Base-by-base conservation (phyloP, 1,284 basidiomycete genomes). In the Rhizopogon parksii region DNA sequence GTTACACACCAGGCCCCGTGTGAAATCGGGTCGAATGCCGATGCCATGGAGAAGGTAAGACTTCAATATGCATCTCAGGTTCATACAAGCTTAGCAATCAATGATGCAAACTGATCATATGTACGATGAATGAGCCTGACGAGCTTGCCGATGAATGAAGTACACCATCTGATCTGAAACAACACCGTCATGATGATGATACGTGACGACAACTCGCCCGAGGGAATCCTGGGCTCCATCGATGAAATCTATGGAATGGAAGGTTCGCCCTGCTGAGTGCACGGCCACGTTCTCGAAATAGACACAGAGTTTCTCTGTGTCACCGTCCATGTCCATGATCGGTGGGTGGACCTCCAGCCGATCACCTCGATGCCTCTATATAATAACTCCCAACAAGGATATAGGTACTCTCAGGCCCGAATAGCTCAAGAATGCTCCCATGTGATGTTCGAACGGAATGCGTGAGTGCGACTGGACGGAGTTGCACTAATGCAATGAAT, bases 371-470 rank as follows among this genome's bases (percentile, higher is more conserved):
- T 53, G 35, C 21, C 40, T 5, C 40, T 59, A 43, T 21, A 21
- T n/a, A n/a, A n/a, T 24, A 24, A 24, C 38, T 49, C 36, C 32
- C 15, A 30, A 51, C 46, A 36, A 51, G 35, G 50, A 11, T 37
- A 49, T 51, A 49, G 25, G 51, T 27, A 40, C 50, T 59, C 60
- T 46, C 60, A 63, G 51, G 57, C 49, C 19, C 46, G 53, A 46
- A 46, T 53, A 38, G 54, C 42, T 52, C 24, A 38, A 49, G 25
- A 39, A 45, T 46, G 45, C 60, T 61, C 61, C 50, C 61, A 64
- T 58, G 63, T 57, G 17, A 52, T 32, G 49, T 47, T 51, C 42
- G 51, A 52, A 53, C 39, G 38, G 17, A 30, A 3, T 38, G 43
- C 43, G 54, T 61, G 63, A 61, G 59, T 60, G 54, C 27, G 34